Evolutionary conservation across 1,284 basidiomycete species (phyloP).

Genomic region (Athelia psychrophila): DNA sequence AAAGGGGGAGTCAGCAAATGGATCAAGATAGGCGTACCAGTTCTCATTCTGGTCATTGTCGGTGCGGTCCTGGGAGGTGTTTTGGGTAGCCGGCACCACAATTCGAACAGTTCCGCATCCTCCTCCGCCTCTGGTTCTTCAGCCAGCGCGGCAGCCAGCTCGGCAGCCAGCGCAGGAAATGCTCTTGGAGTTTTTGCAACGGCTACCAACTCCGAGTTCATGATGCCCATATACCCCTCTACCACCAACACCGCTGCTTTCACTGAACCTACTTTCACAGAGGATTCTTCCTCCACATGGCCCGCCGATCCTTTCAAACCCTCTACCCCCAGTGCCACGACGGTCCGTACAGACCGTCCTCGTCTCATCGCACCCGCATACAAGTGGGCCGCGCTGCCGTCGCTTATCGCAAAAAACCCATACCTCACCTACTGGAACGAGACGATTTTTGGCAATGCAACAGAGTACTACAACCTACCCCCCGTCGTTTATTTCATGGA

Average conservation of each 20-base stretch:
- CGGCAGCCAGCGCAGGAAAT: slow-evolving; percentile 23
- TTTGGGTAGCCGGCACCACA: slow-evolving; percentile 58
- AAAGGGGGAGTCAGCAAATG: slow-evolving; percentile 35
- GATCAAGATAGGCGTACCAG: slow-evolving; percentile 66
- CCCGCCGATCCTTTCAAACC: slow-evolving; percentile 75
- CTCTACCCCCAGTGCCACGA: slow-evolving; percentile 52
- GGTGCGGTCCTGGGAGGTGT: slow-evolving; percentile 81
- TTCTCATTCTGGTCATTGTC: slow-evolving; percentile 64
- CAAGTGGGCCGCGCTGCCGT: slow-evolving; percentile 86
- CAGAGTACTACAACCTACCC: slow-evolving; percentile 56
- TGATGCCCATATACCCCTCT: slow-evolving; percentile 47
- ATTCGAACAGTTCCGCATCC: slow-evolving; percentile 26
- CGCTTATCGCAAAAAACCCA: slow-evolving; percentile 80
- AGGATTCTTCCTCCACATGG: slow-evolving; percentile 60
- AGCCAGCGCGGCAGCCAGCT: slow-evolving; percentile 26
- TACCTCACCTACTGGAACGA: slow-evolving; percentile 90
- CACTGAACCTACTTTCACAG: slow-evolving; percentile 68
- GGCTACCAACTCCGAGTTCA: slow-evolving; percentile 32
- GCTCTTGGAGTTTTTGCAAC: slow-evolving; percentile 34
- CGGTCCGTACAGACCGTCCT: slow-evolving; percentile 78
- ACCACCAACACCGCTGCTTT: slow-evolving; percentile 80
- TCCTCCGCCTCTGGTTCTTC: slow-evolving; percentile 20
- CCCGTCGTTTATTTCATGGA: slow-evolving; percentile 79
- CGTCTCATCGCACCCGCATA: slow-evolving; percentile 89
- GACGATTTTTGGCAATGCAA: slow-evolving; percentile 90